These are phyloP conservation scores for Tuber magnatum DNA, from an alignment of 495 filamentous ascomycete species.

Conservation along the genomic window DNA sequence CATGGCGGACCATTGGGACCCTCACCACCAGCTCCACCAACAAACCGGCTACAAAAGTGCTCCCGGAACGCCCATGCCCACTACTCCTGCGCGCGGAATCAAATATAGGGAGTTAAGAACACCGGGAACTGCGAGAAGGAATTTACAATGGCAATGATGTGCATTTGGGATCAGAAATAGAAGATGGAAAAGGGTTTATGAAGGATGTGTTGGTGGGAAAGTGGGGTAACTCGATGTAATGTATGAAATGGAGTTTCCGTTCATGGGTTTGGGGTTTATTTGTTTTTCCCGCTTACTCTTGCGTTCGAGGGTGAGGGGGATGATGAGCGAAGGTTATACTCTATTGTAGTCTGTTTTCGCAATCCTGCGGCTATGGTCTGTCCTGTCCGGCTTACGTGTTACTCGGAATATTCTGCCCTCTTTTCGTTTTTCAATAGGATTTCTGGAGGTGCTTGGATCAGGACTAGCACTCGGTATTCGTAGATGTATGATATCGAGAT, in stretches of 20 bases:
- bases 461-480: neutral
- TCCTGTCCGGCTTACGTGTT: neutral
- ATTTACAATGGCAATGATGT: neutral
- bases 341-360: neutral
- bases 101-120: neutral
- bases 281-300: neutral
- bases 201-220: neutral
- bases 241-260: slow-evolving; percentile 4
- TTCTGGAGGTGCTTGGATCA: neutral
- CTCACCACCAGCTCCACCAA: slow-evolving; percentile 21
- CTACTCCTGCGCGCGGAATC: slow-evolving; percentile 19
- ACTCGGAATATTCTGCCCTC: neutral
- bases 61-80: slow-evolving; percentile 25
- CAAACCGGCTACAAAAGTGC: slow-evolving; percentile 23
- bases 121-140: neutral
- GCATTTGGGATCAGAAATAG: neutral
- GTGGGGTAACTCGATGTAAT: neutral
- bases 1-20: slow-evolving; percentile 3
- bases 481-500: neutral
- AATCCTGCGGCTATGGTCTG: neutral
- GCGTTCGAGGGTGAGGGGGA: neutral
- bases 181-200: neutral
- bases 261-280: neutral
- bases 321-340: neutral
- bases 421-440: neutral